Evolutionary conservation across 768 basidiomycete genomes (phyloP), one percentile per base, ranked within the genome.

Genomic region (Lentinus tigrinus): DNA sequence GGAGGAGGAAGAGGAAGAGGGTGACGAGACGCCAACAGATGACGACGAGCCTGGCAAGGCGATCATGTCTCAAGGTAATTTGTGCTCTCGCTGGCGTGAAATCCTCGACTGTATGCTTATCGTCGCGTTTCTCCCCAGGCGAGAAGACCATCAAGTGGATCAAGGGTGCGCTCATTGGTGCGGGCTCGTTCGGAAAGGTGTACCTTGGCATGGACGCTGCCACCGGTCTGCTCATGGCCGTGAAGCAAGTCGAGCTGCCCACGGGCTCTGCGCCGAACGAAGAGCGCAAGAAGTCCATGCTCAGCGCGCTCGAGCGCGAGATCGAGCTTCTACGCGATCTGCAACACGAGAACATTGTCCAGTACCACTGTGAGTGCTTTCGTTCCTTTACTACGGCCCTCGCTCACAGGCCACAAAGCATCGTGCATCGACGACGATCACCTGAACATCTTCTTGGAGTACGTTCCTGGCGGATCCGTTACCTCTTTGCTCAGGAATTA

Each of bases 371-470:
- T 97, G 65, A 58, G 91, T 78, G 17, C 17, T 11, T 36, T 43
- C 37, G 39, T 24, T 34, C 28, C 62, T 46, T 40, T 40, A 54
- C 8, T 37, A 23, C 57, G 57, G 6, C 38, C 23, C 14, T 23
- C 8, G 31, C 53, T 57, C 39, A 53, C 51, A 27, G 23, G 4
- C 36, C 31, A 19, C 10, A 8, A 65, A 98, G 97, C 98, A 70
- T 99, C 97, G 0, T 94, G 94, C 3, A 82, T 92, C 47, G 97
- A 98, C 65, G 89, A 89, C 28, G 88, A 91, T 46, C 88, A 82
- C 71, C 81, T 99, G 54, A 98, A 98, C 72, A 98, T 98, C 69
- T 98, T 98, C 79, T 74, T 98, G 62, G 95, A 98, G 74, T 98
- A 98, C 65, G 95, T 98, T 11, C 95, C 95, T 13, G 95, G 95